Base-by-base conservation (phyloP, 768 basidiomycete species). In the Leccinum longicurvipes region DNA sequence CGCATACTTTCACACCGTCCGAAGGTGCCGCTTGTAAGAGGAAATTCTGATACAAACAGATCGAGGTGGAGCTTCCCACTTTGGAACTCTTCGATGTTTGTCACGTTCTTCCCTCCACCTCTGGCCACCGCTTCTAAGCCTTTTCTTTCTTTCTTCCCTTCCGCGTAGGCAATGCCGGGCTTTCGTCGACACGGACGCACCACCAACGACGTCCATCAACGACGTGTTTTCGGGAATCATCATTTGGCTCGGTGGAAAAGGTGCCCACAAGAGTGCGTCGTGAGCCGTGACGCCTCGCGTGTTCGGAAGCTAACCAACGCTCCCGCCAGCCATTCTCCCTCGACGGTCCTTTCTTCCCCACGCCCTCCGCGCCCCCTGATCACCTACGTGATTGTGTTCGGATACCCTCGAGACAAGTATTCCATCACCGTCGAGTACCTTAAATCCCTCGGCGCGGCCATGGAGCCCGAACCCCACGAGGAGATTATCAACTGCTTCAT, bases 361-460 rank as follows among this genome's bases (percentile, higher is more conserved):
- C 58, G 12, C 55, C 72, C n/a, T 56, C 69, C 41, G 56, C 74
- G 6, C 47, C 72, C 12, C 79, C 82, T n/a, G 25, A 76, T 80
- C 3, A 67, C 81, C 27, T 87, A 86, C 63, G 77, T 95, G 32
- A 77, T 93, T 64, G 84, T 95, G 50, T 95, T 92, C 58, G 93
- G 93, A n/a, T 95, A 93, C 67, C 91, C 93, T 6, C 76, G 82
- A 29, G 89, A 93, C 70, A 85, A 85, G 64, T 89, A 87, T 68
- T 83, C 80, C 51, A 66, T 84, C 15, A 84, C 87, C 0, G 82
- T 82, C 15, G 87, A 88, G 63, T 88, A 88, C 69, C 88, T 91
- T 75, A 81, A 79, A 61, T 83, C 85, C 1, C 73, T 95, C 23
- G 91, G 89, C 8, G 82, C 82, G 14, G 73, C 85, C 31, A 86